phyloP scores from a whole-genome alignment of 2,329 filamentous ascomycete genomes.

The Falciphora oryzae region DNA sequence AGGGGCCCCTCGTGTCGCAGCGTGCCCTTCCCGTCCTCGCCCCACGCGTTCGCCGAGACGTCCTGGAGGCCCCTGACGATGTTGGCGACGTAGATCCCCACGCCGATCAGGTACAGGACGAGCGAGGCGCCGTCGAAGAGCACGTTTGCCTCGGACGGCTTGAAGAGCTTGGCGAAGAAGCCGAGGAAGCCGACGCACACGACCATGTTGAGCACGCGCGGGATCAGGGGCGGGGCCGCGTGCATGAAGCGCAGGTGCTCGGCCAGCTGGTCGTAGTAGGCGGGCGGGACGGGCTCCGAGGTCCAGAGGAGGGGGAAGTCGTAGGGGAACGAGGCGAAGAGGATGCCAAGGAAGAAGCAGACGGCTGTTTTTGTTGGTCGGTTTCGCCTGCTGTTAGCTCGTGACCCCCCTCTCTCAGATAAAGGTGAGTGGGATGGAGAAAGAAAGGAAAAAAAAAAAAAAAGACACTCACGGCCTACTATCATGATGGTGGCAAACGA shows the following conservation, averaged over 20 bases:
- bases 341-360: conserved; percentile 96
- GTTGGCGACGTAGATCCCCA: conserved; percentile 91
- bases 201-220: conserved; percentile 89
- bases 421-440: conserved; percentile 5
- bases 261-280: conserved; percentile 82
- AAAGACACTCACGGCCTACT: conserved; percentile 69
- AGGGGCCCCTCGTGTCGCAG: conserved; percentile 33
- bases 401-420: background rate
- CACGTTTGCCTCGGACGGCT: conserved; percentile 87
- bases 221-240: conserved; percentile 84
- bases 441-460: conserved; percentile 11
- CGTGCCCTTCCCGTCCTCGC: conserved; percentile 32
- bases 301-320: conserved; percentile 87
- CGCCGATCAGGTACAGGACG: conserved; percentile 76
- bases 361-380: conserved; percentile 51
- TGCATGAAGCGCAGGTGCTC: conserved; percentile 87
- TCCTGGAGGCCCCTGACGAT: conserved; percentile 91
- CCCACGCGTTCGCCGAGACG: conserved; percentile 66
- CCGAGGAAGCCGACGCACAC: conserved; percentile 81
- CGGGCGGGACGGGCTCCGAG: conserved; percentile 53
- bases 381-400: background rate
- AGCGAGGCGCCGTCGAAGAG: conserved; percentile 85
- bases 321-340: conserved; percentile 95
- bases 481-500: conserved; percentile 97
- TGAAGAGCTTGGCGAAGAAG: conserved; percentile 92